These are phyloP conservation scores for Monosporozyma aerobia DNA, from an alignment of 805 yeast genomes.

Conservation along the genomic window DNA sequence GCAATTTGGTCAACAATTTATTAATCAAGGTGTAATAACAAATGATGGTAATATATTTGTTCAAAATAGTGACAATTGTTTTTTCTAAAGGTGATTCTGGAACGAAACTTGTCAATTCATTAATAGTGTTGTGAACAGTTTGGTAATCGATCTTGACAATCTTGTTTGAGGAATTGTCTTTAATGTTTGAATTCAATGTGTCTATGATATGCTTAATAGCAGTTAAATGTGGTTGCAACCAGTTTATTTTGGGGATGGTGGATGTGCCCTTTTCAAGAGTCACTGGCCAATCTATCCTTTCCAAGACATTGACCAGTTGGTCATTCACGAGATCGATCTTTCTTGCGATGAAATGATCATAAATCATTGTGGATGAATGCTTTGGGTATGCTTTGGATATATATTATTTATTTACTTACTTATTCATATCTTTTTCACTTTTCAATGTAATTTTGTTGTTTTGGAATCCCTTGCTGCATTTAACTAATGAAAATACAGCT, in stretches of 20 bases:
- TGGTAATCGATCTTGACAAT: neutral
- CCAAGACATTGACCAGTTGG: neutral
- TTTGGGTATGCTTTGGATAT: too few species aligned
- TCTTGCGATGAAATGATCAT: neutral
- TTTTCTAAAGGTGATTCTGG: neutral
- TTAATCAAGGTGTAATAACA: conserved; percentile 18
- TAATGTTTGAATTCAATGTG: neutral
- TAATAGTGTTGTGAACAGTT: neutral
- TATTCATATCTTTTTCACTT: too few species aligned
- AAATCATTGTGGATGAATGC: neutral
- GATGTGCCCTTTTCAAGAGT: neutral
- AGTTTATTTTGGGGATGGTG: too few species aligned
- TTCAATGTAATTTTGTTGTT: too few species aligned
- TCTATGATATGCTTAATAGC: neutral
- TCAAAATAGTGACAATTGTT: conserved; percentile 2
- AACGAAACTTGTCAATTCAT: neutral
- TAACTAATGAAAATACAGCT: too few species aligned
- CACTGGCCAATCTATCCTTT: neutral
- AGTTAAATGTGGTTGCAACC: neutral
- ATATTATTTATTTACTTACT: too few species aligned
- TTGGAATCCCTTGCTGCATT: too few species aligned
- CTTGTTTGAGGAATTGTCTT: neutral
- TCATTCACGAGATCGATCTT: neutral
- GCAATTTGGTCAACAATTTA: conserved; percentile 12
- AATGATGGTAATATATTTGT: conserved; percentile 13